Base-by-base conservation (phyloP, 2,329 filamentous ascomycete species). In the Pestalotiopsis sp. region DNA sequence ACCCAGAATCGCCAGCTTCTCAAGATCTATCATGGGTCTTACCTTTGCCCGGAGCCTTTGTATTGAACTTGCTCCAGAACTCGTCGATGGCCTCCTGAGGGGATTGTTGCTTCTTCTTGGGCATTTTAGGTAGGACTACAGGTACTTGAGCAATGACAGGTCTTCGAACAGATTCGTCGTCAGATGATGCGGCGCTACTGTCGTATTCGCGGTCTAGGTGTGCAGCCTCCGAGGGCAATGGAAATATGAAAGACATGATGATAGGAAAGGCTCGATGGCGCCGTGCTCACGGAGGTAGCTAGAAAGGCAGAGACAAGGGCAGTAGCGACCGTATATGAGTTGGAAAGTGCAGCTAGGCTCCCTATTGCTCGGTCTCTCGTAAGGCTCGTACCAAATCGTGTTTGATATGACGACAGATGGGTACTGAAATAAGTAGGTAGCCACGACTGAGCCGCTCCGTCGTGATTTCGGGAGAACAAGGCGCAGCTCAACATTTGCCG, bases 61-160 rank as follows among this genome's bases (percentile, higher is more conserved):
- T 89, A 14, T 86, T 90, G 72, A 94, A 93, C 67, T 88, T 89
- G 65, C 83, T 79, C 92, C 92, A 94, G 75, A 94, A 94, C 69
- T 91, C 86, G 71, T 92, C 87, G 67, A 94, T 87, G 30, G 83
- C 85, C 68, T 88, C 85, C 76, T 94, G 92, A 0, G 92, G 91
- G 7, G 88, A 80, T 73, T 88, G 85, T 67, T 86, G 84, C 72
- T 84, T 86, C 65, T 79, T 81, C 68, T 71, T 76, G 67, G 71
- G 68, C 2, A 17, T n/a, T n/a, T 39, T 64, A 17, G 67, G 52
- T 58, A 72, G n/a, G 2, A 68, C 72, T 48, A 73, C 69, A 0
- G 74, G 73, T 26, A 75, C 56, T 58, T 71, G 68, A 1, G 71
- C 72, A 70, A 72, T 71, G 39, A 72, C 67, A 48, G 71, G 69